These are phyloP conservation scores for Globisporangium irregulare DNA, from an alignment of 352 stramenopile genomes.

Conservation along the genomic window DNA sequence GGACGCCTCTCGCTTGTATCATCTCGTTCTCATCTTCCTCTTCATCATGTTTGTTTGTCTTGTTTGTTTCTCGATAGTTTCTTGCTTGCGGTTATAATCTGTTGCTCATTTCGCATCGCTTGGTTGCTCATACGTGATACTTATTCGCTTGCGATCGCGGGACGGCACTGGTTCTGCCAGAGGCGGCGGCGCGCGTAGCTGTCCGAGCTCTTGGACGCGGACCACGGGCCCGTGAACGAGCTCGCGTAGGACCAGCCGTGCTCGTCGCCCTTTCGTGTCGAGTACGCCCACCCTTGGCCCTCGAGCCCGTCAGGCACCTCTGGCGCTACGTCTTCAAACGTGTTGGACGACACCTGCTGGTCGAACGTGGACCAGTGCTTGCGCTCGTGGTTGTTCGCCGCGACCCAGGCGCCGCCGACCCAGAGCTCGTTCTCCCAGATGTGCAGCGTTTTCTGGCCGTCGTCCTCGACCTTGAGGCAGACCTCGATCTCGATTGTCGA, in stretches of 20 bases:
- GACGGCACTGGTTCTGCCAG: constrained; percentile 72
- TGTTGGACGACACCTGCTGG: constrained; percentile 52
- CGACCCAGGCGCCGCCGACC: constrained; percentile 36
- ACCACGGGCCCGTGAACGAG: constrained; percentile 65
- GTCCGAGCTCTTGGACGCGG: constrained; percentile 20
- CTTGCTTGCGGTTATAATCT: neutral
- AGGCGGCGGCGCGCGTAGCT: constrained; percentile 56
- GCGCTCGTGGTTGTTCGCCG: constrained; percentile 48
- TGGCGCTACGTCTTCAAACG: constrained; percentile 65
- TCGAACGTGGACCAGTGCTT: constrained; percentile 58
- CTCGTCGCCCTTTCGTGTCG: constrained; percentile 57
- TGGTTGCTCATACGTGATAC: no score
- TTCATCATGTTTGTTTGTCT: neutral
- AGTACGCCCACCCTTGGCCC: constrained; percentile 61
- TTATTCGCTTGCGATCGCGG: constrained; percentile 42
- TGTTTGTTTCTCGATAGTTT: neutral
- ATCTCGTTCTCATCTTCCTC: neutral
- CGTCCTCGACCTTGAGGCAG: constrained; percentile 47
- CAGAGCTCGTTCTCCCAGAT: constrained; percentile 75
- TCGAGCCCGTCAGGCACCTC: constrained; percentile 49
- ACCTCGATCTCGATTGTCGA: constrained; percentile 40
- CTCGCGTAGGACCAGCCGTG: constrained; percentile 71
- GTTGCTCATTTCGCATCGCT: neutral
- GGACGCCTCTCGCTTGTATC: neutral
- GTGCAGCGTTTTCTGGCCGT: constrained; percentile 49